phyloP scores from a whole-genome alignment of 805 yeast genomes.

The Lipomyces lipofer region DNA sequence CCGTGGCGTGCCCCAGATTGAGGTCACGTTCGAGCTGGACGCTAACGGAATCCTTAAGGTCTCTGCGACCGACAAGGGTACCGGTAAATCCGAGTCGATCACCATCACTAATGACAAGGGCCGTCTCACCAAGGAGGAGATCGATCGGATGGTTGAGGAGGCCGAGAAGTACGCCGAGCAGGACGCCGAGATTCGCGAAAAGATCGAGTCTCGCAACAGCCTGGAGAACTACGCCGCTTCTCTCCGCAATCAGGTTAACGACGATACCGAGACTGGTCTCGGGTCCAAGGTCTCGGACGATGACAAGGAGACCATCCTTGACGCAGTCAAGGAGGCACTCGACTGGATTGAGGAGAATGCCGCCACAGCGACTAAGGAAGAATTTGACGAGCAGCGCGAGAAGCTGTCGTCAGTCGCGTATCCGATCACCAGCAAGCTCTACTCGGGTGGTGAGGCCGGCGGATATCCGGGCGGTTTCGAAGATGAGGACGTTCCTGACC shows the following conservation, averaged over 20 bases:
- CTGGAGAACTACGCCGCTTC: constrained; percentile 87
- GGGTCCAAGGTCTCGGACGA: constrained; percentile 84
- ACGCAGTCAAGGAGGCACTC: constrained; percentile 81
- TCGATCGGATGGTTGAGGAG: constrained; percentile 96
- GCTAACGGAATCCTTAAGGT: constrained; percentile 98
- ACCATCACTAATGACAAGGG: constrained; percentile 99
- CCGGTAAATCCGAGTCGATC: constrained; percentile 95
- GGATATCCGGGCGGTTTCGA: constrained; percentile 42
- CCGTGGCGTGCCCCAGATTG: constrained; percentile 98
- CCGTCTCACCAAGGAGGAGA: constrained; percentile 95
- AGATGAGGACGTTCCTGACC: constrained; percentile 62
- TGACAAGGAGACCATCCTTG: constrained; percentile 84
- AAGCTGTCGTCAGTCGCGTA: constrained; percentile 76
- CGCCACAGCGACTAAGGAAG: constrained; percentile 87
- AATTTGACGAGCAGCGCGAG: constrained; percentile 88
- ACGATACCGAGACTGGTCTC: constrained; percentile 54
- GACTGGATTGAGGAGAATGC: constrained; percentile 87
- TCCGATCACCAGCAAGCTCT: constrained; percentile 89
- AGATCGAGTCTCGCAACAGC: constrained; percentile 84
- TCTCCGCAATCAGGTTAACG: constrained; percentile 66
- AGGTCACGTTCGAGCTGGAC: constrained; percentile 94
- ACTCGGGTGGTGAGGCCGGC: constrained; percentile 46
- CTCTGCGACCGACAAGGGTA: constrained; percentile 95
- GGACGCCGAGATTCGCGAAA: constrained; percentile 78
- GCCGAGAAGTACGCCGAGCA: constrained; percentile 94